phyloP scores from a whole-genome alignment of 495 filamentous ascomycete genomes.

The Extremus antarcticus region DNA sequence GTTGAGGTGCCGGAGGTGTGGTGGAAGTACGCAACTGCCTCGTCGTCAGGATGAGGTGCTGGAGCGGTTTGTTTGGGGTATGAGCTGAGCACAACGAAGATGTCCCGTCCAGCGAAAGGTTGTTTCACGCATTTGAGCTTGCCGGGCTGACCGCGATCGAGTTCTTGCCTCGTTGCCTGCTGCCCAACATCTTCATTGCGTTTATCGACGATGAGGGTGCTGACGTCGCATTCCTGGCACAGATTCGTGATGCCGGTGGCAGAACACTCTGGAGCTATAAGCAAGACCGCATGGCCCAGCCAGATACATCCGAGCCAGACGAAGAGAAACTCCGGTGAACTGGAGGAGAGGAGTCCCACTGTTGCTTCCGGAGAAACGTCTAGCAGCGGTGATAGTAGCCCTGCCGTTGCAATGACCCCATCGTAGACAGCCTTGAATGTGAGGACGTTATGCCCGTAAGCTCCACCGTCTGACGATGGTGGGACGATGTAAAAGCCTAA shows the following conservation, averaged over 20 bases:
- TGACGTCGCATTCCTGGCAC: slow-evolving; percentile 30
- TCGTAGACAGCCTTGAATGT: slow-evolving; percentile 23
- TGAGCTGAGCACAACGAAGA: neutral
- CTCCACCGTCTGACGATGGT: neutral
- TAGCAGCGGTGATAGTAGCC: neutral
- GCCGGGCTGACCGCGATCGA: neutral
- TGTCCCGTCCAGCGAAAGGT: neutral
- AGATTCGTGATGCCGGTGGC: slow-evolving; percentile 36
- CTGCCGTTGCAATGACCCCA: slow-evolving; percentile 10
- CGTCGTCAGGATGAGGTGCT: neutral
- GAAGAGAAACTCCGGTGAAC: slow-evolving; percentile 40
- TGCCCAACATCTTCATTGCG: slow-evolving; percentile 21
- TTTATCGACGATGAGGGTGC: slow-evolving; percentile 30
- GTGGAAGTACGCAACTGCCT: slow-evolving; percentile 24
- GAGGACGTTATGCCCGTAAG: slow-evolving; percentile 14
- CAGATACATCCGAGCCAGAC: slow-evolving; percentile 43
- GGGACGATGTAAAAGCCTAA: slow-evolving; percentile 32
- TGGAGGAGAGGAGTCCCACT: slow-evolving; percentile 40
- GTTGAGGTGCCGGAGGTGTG: slow-evolving; percentile 41
- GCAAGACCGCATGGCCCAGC: slow-evolving; percentile 37
- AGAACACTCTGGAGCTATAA: slow-evolving; percentile 46
- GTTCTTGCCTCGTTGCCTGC: neutral
- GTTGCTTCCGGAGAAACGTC: slow-evolving; percentile 4
- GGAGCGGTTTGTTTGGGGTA: neutral
- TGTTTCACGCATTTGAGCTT: neutral